phyloP scores from a whole-genome alignment of 2,329 filamentous ascomycete genomes.

The Hansfordia pulvinata region DNA sequence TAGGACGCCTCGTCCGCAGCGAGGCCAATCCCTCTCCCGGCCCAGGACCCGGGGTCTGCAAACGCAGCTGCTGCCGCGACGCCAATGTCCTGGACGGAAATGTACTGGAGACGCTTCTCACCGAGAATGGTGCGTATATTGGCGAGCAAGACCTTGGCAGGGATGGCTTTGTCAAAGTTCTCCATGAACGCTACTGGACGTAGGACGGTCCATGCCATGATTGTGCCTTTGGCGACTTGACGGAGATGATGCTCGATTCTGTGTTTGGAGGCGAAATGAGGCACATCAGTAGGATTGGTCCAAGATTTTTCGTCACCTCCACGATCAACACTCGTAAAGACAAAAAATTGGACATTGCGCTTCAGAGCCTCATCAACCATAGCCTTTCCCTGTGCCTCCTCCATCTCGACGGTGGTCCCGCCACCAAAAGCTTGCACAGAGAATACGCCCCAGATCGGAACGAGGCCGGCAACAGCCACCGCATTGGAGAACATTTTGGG shows the following conservation, averaged over 20 bases:
- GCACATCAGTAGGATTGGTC: constrained; percentile 36
- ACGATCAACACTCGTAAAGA: constrained; percentile 49
- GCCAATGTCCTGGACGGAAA: constrained; percentile 23
- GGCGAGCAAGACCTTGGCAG: constrained; percentile 17
- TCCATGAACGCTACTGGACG: constrained; percentile 27
- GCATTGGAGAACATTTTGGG: constrained; percentile 28
- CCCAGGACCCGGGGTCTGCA: constrained; percentile 12
- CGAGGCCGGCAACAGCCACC: constrained; percentile 12
- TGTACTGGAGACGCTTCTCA: constrained; percentile 19
- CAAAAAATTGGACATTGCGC: constrained; percentile 39
- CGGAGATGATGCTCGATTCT: constrained; percentile 47
- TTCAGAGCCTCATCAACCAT: constrained; percentile 41
- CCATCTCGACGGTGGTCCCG: constrained; percentile 13
- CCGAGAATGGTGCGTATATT: constrained; percentile 16
- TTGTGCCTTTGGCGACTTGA: constrained; percentile 17
- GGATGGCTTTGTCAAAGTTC: constrained; percentile 18
- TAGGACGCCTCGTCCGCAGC: constrained; percentile 25
- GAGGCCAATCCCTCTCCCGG: constrained; percentile 17
- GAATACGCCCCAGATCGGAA: constrained; percentile 43
- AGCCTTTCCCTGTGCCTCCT: constrained; percentile 39
- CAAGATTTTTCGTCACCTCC: constrained; percentile 33
- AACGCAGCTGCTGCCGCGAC: constrained; percentile 20
- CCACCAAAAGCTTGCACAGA: constrained; percentile 31
- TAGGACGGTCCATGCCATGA: constrained; percentile 22
- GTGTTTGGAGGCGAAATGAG: constrained; percentile 47